These are phyloP conservation scores for Suillus paluster DNA, from an alignment of 768 basidiomycete species.

Conservation along the genomic window DNA sequence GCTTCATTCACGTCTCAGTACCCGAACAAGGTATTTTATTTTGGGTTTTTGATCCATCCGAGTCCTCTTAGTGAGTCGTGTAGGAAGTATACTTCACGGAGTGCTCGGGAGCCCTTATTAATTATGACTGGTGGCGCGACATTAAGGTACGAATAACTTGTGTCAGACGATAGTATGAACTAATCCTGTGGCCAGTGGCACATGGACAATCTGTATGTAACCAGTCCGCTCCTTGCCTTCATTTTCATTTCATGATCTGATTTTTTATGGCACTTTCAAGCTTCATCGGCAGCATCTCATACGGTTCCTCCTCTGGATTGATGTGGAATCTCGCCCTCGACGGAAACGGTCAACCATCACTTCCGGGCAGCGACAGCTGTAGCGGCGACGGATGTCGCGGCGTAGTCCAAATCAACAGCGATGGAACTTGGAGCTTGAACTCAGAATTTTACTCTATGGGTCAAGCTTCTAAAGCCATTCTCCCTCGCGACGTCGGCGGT, in stretches of 20 bases:
- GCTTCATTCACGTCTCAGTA: conserved; percentile 57
- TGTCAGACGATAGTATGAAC: neutral
- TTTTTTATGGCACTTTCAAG: conserved; percentile 14
- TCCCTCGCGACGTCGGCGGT: conserved; percentile 69
- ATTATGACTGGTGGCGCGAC: conserved; percentile 80
- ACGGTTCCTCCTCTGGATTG: conserved; percentile 48
- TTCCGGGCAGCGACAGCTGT: conserved; percentile 69
- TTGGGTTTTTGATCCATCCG: neutral
- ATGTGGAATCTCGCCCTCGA: conserved; percentile 83
- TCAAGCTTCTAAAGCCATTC: conserved; percentile 73
- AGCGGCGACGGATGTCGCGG: conserved; percentile 67
- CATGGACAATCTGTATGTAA: conserved; percentile 63
- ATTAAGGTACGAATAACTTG: conserved; percentile 59
- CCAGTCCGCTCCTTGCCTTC: no score
- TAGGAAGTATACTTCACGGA: conserved; percentile 56
- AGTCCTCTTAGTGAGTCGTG: neutral
- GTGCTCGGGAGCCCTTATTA: conserved; percentile 66
- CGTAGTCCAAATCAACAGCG: conserved; percentile 67
- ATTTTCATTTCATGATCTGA: conserved; percentile 26
- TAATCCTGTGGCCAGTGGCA: conserved; percentile 55
- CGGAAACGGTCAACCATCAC: conserved; percentile 61
- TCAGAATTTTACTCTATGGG: conserved; percentile 82
- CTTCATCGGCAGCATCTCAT: conserved; percentile 43
- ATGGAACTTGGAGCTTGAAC: conserved; percentile 66
- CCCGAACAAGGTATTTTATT: conserved; percentile 49